Evolutionary conservation across 2,329 filamentous ascomycete species (phyloP).

Genomic region (Pestalotiopsis sp.): DNA sequence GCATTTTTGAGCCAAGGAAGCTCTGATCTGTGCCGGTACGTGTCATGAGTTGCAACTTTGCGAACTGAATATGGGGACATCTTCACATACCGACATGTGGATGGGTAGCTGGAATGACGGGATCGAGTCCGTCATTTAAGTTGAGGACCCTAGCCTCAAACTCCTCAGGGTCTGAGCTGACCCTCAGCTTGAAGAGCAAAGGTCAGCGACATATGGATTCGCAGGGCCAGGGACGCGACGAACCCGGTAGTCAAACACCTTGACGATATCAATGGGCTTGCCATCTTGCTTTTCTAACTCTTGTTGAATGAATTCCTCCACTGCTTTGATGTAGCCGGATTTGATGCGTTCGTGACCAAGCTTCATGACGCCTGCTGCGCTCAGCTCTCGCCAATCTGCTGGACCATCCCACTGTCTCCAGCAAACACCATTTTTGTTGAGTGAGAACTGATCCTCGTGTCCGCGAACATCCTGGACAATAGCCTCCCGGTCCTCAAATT

Average conservation of each 20-base stretch:
- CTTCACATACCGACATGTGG: neutral
- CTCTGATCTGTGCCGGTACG: neutral
- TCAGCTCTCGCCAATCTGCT: neutral
- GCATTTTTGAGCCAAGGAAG: neutral
- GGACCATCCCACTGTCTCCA: neutral
- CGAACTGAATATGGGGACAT: neutral
- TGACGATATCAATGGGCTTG: neutral
- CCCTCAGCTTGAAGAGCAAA: neutral
- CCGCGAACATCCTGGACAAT: neutral
- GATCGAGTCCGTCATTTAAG: neutral
- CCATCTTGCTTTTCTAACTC: neutral
- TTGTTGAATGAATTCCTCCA: neutral
- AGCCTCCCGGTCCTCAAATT: neutral
- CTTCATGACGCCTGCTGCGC: neutral
- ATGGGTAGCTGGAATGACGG: neutral
- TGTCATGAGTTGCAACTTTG: neutral
- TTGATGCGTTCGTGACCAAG: neutral
- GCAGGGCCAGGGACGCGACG: accelerated
- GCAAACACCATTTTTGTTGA: neutral
- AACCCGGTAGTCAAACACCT: neutral
- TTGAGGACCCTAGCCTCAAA: neutral
- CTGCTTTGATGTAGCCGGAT: neutral
- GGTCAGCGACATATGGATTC: accelerated
- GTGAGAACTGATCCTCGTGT: neutral
- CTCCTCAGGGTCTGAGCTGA: neutral